Percentiles rank a stretch among this genome's conserved stretches.
Evolutionary conservation across 306 rosid species (phyloP).

Genomic region (Alnus rubra): DNA sequence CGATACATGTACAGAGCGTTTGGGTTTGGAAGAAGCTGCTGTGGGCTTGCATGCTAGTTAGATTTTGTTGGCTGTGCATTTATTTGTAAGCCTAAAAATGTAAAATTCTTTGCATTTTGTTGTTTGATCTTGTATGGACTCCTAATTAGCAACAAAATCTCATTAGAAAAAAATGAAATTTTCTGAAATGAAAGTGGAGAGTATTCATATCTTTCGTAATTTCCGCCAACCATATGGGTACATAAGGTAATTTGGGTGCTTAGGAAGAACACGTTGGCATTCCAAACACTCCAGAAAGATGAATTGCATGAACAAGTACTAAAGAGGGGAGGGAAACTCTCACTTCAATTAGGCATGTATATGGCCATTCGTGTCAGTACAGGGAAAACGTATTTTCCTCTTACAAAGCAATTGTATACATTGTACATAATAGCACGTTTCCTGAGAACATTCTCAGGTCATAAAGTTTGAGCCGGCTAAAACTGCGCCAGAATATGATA

Average conservation of each 20-base stretch:
- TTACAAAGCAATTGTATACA: background rate
- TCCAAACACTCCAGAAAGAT: too few species aligned
- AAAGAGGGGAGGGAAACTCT: background rate
- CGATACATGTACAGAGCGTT: conserved; percentile 4
- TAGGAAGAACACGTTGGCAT: background rate
- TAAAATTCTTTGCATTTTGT: background rate
- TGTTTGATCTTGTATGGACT: background rate
- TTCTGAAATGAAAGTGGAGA: too few species aligned
- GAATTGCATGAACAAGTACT: background rate
- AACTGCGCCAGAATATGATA: background rate
- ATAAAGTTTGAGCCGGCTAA: background rate
- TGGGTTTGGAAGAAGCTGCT: background rate
- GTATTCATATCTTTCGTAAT: background rate
- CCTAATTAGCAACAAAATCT: background rate
- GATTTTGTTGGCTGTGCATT: conserved; percentile 10
- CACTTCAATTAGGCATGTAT: background rate
- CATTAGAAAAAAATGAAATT: too few species aligned
- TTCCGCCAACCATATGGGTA: too few species aligned
- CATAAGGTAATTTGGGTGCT: background rate
- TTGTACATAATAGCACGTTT: background rate
- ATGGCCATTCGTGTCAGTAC: background rate
- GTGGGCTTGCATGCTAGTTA: conserved; percentile 20
- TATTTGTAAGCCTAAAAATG: conserved; percentile 16
- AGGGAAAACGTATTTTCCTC: background rate
- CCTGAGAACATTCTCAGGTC: background rate